Evolutionary conservation across 2,329 filamentous ascomycete genomes (phyloP), one percentile per base, ranked within the genome.

Genomic region (Rhynchosporium graminicola): DNA sequence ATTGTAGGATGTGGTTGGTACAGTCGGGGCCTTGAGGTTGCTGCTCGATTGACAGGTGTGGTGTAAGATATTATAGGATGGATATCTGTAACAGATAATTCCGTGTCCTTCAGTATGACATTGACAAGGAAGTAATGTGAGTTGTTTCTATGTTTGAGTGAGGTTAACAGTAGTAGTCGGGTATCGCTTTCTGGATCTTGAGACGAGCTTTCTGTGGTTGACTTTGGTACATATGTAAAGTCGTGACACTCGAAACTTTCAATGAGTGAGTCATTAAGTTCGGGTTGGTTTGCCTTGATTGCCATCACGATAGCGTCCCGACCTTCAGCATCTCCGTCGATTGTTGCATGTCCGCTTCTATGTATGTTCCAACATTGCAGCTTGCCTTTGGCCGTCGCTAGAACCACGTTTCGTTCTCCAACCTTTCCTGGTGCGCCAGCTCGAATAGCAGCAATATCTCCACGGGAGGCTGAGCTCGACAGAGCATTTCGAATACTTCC

Each of bases 281-380:
- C 75, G 0, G 82, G 78, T 50, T 83, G 81, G 10, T 81, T 76
- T 45, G 82, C 78, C 59, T 84, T 83, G 20, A 96, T 77, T 38
- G 87, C 85, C 1, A 80, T 75, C 15, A 88, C 73, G 42, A 97
- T 81, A 3, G 83, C 76, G 28, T 87, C 85, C 60, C 87, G 85
- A 62, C 87, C 80, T 74, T 96, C 90, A 28, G 87, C 80, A 65
- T 94, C 91, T 31, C 83, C 83, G 52, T 89, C 83, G 54, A 91
- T 82, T 48, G 90, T 86, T 72, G 92, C 88, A 68, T 93, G 91
- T 40, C 93, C 93, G 64, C 90, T 91, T 75, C 94, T 91, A 71
- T 94, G 92, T 48, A 97, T 82, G 72, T 89, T 90, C 95, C 95
- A 99, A 7, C 88, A 83, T 70, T 96, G 89, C 31, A 99, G 78